Conservation (phyloP, 495 filamentous ascomycete genomes). For the Penicillium maclennaniae region DNA sequence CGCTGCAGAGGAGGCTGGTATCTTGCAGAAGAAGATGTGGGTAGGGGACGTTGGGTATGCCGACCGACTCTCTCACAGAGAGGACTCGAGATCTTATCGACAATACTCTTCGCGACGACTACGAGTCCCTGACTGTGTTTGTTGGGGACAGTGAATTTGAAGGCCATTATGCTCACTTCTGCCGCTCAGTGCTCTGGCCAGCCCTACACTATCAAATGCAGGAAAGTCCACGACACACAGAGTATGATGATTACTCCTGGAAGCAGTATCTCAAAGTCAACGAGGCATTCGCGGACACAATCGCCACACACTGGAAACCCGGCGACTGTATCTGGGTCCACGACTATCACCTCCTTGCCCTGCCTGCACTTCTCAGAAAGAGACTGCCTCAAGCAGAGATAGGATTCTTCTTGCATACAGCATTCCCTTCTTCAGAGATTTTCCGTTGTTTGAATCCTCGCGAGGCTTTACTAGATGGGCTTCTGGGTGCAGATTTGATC, state of each 20-base stretch:
- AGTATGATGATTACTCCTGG: conserved; percentile 94
- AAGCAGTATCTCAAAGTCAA: conserved; percentile 83
- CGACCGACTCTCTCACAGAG: conserved; percentile 71
- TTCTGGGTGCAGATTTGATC: conserved; percentile 85
- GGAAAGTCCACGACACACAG: conserved; percentile 89
- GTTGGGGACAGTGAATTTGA: conserved; percentile 81
- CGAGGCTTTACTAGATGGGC: conserved; percentile 74
- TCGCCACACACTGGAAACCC: conserved; percentile 76
- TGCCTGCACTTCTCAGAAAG: conserved; percentile 76
- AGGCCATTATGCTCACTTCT: conserved; percentile 84
- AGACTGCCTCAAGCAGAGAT: conserved; percentile 78
- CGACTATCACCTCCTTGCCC: conserved; percentile 83
- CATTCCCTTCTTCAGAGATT: conserved; percentile 88
- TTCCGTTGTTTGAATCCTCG: conserved; percentile 80
- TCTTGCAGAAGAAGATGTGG: conserved; percentile 64
- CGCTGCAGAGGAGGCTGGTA: conserved; percentile 59
- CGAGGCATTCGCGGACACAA: conserved; percentile 79
- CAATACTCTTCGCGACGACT: conserved; percentile 69
- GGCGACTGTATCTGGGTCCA: conserved; percentile 88
- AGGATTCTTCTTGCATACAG: conserved; percentile 86
- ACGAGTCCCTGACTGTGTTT: conserved; percentile 73
- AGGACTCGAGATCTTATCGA: conserved; percentile 69
- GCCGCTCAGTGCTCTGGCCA: conserved; percentile 80
- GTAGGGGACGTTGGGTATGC: conserved; percentile 88
- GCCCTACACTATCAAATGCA: conserved; percentile 94